These are phyloP conservation scores for Mycena indigotica DNA, from an alignment of 768 basidiomycete genomes.

Conservation along the genomic window DNA sequence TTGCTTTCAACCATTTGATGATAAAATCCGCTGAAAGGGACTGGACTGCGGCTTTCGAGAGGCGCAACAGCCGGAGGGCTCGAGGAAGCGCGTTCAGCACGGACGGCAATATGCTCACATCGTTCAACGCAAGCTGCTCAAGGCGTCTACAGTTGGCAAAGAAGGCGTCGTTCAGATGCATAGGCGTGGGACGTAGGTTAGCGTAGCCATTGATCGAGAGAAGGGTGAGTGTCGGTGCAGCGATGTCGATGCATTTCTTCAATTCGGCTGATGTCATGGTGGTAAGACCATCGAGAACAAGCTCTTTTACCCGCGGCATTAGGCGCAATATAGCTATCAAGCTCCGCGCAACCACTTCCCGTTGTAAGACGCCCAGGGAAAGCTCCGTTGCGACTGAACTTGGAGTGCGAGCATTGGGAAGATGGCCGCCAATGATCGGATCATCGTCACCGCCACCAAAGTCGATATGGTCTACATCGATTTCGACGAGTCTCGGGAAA, in stretches of 20 bases:
- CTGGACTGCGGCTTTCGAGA: neutral
- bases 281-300: slow-evolving; percentile 12
- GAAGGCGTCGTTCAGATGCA: slow-evolving; percentile 16
- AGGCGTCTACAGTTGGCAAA: slow-evolving; percentile 5
- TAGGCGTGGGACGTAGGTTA: neutral
- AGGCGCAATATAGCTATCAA: slow-evolving; percentile 8
- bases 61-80: slow-evolving; percentile 12
- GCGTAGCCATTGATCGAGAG: slow-evolving; percentile 16
- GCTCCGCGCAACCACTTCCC: neutral
- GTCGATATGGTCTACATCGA: slow-evolving; percentile 4
- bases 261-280: slow-evolving; percentile 4
- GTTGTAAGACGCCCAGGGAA: slow-evolving; percentile 6
- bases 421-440: neutral
- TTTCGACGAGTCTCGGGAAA: slow-evolving; percentile 19
- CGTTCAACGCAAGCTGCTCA: slow-evolving; percentile 14
- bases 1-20: neutral
- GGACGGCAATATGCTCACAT: slow-evolving; percentile 8
- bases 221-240: slow-evolving; percentile 8
- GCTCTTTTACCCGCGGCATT: slow-evolving; percentile 16
- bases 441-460: slow-evolving; percentile 3
- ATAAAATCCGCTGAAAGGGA: neutral
- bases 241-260: slow-evolving; percentile 11
- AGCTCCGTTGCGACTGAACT: slow-evolving; percentile 16
- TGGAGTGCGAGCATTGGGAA: no score
- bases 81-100: slow-evolving; percentile 12